Base-by-base conservation (phyloP, 2,329 filamentous ascomycete species). In the Alternaria tenuissima region DNA sequence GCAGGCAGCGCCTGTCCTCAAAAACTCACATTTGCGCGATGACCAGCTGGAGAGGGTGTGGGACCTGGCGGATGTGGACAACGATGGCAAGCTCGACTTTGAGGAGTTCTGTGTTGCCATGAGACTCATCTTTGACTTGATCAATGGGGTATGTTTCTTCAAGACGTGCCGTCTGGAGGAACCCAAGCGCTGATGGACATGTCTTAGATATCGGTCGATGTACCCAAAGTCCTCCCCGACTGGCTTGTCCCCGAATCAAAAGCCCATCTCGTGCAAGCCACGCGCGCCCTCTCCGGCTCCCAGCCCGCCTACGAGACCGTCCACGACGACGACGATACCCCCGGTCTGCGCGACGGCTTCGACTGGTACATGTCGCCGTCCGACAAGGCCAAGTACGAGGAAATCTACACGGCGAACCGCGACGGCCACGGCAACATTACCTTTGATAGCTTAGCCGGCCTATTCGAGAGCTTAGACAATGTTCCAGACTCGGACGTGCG, bases 81-180 rank as follows among this genome's bases (percentile, higher is more conserved):
- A 94, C 71, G 95, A 99, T 82, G 95, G 95, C 65, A 96, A 96
- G 80, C 85, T 99, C 55, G 95, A 99, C 81, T 99, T 99, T 83
- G 95, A 99, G 82, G 95, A 99, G 84, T 99, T 99, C 79, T 99
- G 95, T 80, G 95, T 99, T 59, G 95, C 94, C 39, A 99, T 99
- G 95, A 88, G 95, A 75, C 84, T 99, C 74, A 97, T 98, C 73
- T 99, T 98, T 79, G 95, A 99, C 78, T 83, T 98, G 67, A 89
- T 99, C 71, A 99, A 99, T 75, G 95, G 95, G 72, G 92, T 96
- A 85, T 53, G 71, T 68, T 24, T 58, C 69, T 67, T 24, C 18
- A 18, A 28, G 38, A 32, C 8, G 6, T 20, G 7, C 30, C 36
- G 46, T 28, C 28, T 14, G 12, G 36, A n/a, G 55, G 22, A 18